Evolutionary conservation across 2,329 filamentous ascomycete species (phyloP), one percentile per base, ranked within the genome.

Genomic region (Thyridium curvatum): DNA sequence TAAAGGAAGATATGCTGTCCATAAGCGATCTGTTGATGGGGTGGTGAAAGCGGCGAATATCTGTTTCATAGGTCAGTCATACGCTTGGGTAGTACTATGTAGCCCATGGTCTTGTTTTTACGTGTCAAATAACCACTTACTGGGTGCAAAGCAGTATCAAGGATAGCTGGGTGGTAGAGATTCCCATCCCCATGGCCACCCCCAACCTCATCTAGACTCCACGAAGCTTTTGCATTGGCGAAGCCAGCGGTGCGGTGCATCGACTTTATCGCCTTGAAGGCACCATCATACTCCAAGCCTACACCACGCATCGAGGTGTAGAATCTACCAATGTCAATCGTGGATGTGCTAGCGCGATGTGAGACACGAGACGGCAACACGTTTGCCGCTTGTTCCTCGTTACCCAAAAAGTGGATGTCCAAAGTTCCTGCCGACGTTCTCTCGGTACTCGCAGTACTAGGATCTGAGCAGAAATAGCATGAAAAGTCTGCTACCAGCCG

Each of bases 151-250:
- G 31, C 33, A 3, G 34, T 35, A 26, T 40, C 38, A 12, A 40
- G 17, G 12, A 40, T 16, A 13, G 14, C 17, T 12, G 38, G 38
- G 10, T 32, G 38, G 9, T 21, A 21, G 2, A 40, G 34, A 16
- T 26, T 10, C 6, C 21, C 21, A 10, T 26, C 6, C 10, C 12
- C 16, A 13, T 32, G 18, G 3, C 28, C 17, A 15, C 30, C 35
- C 8, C 17, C 8, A 5, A 35, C 29, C 17, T 40, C 38, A 18
- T 36, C 33, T 3, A 29, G 14, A 5, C 17, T 30, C 16, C 32
- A 40, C 13, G 38, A 40, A 7, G 33, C 38, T 13, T 26, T 40
- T 9, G 38, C 38, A 14, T 26, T 40, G 7, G 38, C 32, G 21
- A 40, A 8, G 8, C 28, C 28, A 8, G 29, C 34, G n/a, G 15